These are phyloP conservation scores for Dendrobium chrysotoxum DNA, from an alignment of 106 monocot species.

Conservation along the genomic window DNA sequence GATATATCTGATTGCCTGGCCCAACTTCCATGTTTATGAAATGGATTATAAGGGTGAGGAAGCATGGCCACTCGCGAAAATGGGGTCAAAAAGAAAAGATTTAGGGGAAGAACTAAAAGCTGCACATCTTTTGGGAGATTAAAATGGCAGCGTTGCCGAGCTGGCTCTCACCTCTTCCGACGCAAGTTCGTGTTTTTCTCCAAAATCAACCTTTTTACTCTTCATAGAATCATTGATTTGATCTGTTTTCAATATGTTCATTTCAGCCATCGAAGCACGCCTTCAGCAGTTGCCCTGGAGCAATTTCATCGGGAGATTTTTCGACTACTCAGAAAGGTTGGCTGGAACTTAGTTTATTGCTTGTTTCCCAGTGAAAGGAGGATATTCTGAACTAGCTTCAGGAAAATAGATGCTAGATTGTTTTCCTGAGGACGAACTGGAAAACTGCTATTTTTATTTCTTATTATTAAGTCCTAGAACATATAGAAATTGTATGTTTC, in stretches of 20 bases:
- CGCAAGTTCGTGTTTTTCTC: constrained; percentile 11
- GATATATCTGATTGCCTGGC: too few species aligned
- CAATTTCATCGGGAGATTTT: neutral
- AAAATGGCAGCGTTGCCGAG: constrained; percentile 27
- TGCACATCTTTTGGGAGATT: neutral
- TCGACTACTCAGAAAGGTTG: neutral
- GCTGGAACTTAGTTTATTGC: neutral
- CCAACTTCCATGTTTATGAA: too few species aligned
- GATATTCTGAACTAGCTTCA: too few species aligned
- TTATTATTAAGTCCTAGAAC: too few species aligned
- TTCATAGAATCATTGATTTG: neutral
- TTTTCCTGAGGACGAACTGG: too few species aligned
- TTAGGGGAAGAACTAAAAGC: neutral
- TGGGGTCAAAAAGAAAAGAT: too few species aligned
- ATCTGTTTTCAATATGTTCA: neutral
- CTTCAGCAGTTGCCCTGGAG: neutral
- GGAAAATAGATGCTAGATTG: too few species aligned
- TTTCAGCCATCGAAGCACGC: neutral
- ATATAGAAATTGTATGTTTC: too few species aligned
- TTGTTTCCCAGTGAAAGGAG: too few species aligned
- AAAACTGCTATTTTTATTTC: too few species aligned
- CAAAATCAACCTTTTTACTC: neutral
- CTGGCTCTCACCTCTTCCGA: constrained; percentile 19
- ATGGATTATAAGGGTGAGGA: too few species aligned
- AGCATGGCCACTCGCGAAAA: too few species aligned